phyloP scores from a whole-genome alignment of 2,329 filamentous ascomycete genomes.

The Shiraia sp. region DNA sequence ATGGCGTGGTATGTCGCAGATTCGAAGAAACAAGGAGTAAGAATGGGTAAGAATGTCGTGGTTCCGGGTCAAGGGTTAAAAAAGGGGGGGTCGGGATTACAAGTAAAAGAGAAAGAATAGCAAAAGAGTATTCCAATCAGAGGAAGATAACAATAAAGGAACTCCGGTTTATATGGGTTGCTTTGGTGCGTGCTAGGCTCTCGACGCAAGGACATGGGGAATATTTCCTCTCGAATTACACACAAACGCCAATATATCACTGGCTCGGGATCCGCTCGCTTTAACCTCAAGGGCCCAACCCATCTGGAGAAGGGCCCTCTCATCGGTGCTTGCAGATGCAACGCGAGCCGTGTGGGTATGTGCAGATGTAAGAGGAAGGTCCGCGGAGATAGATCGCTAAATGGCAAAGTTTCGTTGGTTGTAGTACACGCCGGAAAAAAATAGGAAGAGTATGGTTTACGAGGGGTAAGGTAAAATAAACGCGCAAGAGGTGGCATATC shows the following conservation, averaged over 20 bases:
- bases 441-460: constrained; percentile 8
- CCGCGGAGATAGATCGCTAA: constrained; percentile 46
- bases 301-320: constrained; percentile 42
- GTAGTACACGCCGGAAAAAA: constrained; percentile 41
- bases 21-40: constrained; percentile 2
- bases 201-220: constrained; percentile 45
- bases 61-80: constrained; percentile 11
- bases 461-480: constrained; percentile 2
- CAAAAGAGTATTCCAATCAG: constrained; percentile 2
- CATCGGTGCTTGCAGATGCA: constrained; percentile 43
- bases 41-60: constrained; percentile 24
- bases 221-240: no score
- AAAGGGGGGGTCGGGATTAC: constrained; percentile 12
- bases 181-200: constrained; percentile 35
- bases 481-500: neutral
- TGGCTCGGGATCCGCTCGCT: constrained; percentile 28
- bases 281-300: constrained; percentile 45
- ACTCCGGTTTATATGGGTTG: constrained; percentile 23
- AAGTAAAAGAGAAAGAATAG: constrained; percentile 21
- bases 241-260: constrained; percentile 9
- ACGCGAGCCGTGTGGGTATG: no score
- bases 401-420: constrained; percentile 37
- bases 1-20: no score
- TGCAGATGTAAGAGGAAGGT: constrained; percentile 18
- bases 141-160: constrained; percentile 6